Conservation (phyloP, 768 basidiomycete genomes). For the Amanita pseudoporphyria region DNA sequence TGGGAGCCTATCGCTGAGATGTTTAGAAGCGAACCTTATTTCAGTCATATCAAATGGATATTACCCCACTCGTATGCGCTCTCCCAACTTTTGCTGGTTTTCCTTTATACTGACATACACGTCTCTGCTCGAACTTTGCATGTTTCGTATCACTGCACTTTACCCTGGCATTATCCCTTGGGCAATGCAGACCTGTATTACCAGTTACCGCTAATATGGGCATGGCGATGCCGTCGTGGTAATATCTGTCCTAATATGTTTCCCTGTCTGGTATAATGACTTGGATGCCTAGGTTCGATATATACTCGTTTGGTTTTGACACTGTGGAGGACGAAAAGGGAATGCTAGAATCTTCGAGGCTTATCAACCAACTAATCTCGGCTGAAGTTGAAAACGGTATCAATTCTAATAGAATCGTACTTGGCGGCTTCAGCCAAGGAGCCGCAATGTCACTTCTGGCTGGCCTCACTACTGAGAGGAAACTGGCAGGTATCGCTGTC, state of each 20-base stretch:
- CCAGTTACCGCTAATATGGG: slow-evolving; percentile 71
- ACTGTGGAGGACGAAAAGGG: slow-evolving; percentile 65
- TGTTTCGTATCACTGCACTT: no score
- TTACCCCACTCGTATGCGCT: slow-evolving; percentile 68
- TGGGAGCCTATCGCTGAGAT: slow-evolving; percentile 71
- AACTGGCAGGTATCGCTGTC: slow-evolving; percentile 61
- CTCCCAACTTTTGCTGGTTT: not conserved
- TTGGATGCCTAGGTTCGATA: slow-evolving; percentile 57
- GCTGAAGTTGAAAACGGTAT: slow-evolving; percentile 68
- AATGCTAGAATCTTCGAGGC: slow-evolving; percentile 54
- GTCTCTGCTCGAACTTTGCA: not conserved
- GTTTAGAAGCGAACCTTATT: slow-evolving; percentile 41
- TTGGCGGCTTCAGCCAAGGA: slow-evolving; percentile 89
- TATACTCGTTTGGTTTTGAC: slow-evolving; percentile 53
- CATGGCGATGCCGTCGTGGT: slow-evolving; percentile 73
- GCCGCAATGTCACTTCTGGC: slow-evolving; percentile 71
- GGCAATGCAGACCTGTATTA: slow-evolving; percentile 35
- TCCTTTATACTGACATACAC: not conserved
- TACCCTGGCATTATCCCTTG: slow-evolving; percentile 2
- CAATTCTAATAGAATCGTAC: slow-evolving; percentile 58
- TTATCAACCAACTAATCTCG: slow-evolving; percentile 61
- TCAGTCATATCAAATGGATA: slow-evolving; percentile 83
- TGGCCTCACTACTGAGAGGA: slow-evolving; percentile 55
- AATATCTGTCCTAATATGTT: slow-evolving; percentile 7
- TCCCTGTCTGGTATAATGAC: not conserved